Base-by-base conservation (phyloP, 768 basidiomycete genomes). In the Tephrocybe sp. region DNA sequence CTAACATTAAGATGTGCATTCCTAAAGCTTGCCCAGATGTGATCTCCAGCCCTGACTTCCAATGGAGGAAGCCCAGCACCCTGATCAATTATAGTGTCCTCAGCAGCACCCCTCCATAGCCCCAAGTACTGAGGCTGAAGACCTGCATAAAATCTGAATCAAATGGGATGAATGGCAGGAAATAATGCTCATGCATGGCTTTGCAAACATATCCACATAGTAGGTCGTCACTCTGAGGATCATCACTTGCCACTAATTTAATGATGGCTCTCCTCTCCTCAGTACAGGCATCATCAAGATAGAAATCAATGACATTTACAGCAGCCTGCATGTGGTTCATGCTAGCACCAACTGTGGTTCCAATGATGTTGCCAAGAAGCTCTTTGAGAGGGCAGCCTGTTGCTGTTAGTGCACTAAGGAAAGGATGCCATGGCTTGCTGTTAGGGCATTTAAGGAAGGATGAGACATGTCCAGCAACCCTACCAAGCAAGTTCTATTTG, bases 221-320 rank as follows among this genome's bases (percentile, higher is more conserved):
- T 19, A 73, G 48, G 31, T 70, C 65, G 5, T 57, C 60, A 44
- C 70, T 70, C 22, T 64, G 54, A 5, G 55, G 41, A 51, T n/a
- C n/a, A 4, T 60, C 60, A 19, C 25, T 61, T 60, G 65, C 56
- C 5, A 68, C 61, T 0, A 79, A 64, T 36, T 63, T 51, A 19
- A 71, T 36, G 25, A 80, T 73, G n/a, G 73, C 68, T 0, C 59
- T 65, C 8, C 68, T 63, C 51, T 80, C 75, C 42, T 61, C 62
- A 6, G 65, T 66, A 13, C 66, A 69, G 18, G 58, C 60, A 30
- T 73, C 73, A 32, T 73, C 72, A 21, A 83, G 60, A 61, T 79
- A 82, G 63, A 82, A 80, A 54, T 82, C 73, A 38, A 83, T 60
- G n/a, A 81, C 70, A 32, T 78, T 67, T 5, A 73, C 69, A n/a